Evolutionary conservation across 2,329 filamentous ascomycete genomes (phyloP).

Genomic region (Diaporthe nobilis): DNA sequence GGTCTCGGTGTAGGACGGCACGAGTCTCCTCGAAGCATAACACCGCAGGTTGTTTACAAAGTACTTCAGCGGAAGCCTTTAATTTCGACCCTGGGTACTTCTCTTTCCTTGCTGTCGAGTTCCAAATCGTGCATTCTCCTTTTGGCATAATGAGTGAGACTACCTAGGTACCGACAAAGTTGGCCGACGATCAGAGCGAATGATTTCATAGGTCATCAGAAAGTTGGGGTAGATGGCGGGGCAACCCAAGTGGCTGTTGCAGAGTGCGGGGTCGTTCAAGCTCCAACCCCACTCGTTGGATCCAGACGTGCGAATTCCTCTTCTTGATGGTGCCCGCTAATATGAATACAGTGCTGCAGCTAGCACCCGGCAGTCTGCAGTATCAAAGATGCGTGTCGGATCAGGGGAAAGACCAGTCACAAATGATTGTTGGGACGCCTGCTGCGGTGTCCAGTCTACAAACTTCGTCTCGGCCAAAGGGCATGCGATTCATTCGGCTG

Average conservation of each 20-base stretch:
- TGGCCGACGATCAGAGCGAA: conserved; percentile 1
- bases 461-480: conserved; percentile 31
- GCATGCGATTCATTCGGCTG: conserved; percentile 28
- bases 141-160: neutral
- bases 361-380: neutral
- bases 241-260: conserved; percentile 13
- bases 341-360: neutral
- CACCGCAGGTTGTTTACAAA: neutral
- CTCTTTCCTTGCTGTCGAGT: neutral
- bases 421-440: neutral
- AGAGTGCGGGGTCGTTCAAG: conserved; percentile 23
- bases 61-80: neutral
- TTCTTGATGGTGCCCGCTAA: neutral
- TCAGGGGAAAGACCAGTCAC: neutral
- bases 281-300: conserved; percentile 12
- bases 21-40: neutral
- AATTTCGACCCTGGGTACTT: no score
- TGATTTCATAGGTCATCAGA: conserved; percentile 29
- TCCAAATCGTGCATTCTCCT: neutral
- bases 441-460: neutral
- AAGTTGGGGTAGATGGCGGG: conserved; percentile 28
- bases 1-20: conserved; percentile 4
- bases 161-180: neutral
- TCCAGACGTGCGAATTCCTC: neutral
- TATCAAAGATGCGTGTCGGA: neutral